These are phyloP conservation scores for Leucosporidium yakuticum DNA, from an alignment of 768 basidiomycete genomes.

Conservation along the genomic window DNA sequence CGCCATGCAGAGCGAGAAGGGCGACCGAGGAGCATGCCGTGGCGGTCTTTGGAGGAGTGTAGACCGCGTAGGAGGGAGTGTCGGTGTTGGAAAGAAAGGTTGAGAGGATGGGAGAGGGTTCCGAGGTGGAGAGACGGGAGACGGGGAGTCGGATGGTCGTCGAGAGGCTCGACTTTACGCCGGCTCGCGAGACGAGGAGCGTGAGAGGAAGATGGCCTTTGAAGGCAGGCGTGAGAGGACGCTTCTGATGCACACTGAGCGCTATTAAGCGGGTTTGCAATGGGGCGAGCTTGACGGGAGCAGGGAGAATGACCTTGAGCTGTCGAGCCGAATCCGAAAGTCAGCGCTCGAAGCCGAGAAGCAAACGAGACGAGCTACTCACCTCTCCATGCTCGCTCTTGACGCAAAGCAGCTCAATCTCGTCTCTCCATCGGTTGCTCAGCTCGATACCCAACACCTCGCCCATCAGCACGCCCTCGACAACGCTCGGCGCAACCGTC, in stretches of 20 bases:
- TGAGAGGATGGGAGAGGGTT: background rate
- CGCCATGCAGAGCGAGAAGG: slow-evolving; percentile 5
- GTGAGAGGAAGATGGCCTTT: background rate
- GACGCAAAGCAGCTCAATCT: background rate
- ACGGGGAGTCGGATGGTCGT: background rate
- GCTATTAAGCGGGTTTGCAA: background rate
- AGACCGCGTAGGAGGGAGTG: background rate
- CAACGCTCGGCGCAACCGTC: background rate
- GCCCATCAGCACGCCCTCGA: background rate
- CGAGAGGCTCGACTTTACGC: background rate
- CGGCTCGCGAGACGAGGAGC: background rate
- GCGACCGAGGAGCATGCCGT: background rate
- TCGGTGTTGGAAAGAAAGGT: slow-evolving; percentile 5
- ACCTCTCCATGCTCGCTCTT: background rate
- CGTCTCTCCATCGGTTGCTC: background rate
- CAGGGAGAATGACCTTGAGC: no score
- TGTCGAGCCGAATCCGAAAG: no score
- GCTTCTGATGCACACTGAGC: background rate
- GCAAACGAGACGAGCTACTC: no score
- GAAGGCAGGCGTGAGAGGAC: background rate
- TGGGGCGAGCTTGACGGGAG: background rate
- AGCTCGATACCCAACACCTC: background rate
- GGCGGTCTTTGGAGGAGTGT: background rate
- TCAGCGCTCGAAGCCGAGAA: no score
- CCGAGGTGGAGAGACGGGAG: no score